Evolutionary conservation across 352 stramenopile genomes (phyloP), one percentile per base, ranked within the genome.

Genomic region (Pseudoperonospora humuli): DNA sequence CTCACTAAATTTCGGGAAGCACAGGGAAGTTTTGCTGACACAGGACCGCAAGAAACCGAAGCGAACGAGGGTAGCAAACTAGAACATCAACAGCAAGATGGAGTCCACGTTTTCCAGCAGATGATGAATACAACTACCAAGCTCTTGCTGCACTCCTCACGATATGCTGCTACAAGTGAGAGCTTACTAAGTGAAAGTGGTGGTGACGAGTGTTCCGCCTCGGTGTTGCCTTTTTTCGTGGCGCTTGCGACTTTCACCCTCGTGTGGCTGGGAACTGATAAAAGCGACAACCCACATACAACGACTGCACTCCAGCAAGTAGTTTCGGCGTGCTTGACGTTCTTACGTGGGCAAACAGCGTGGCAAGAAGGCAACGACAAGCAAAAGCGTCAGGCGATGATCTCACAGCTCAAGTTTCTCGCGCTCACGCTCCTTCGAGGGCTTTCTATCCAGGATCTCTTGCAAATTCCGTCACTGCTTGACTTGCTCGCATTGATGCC

Each of bases 1-100:
- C 65, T 99, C 31, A 79, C 88, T 9, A 93, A 93, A 59, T 97
- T 97, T 55, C 61, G 70, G 41, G 55, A 80, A 20, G 61, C 64
- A 14, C 63, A 65, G 40, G 45, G 38, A 3, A 33, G 15, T 41
- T 17, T 46, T 25, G 24, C 13, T n/a, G 42, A 34, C 14, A n/a
- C 52, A 34, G 44, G 39, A n/a, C 21, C 51, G 14, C 27, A 45
- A 26, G 37, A 63, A 37, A 26, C 9, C 14, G 38, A 40, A 39
- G 24, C 24, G 10, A 33, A 55, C 39, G 50, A 64, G 2, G 29
- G 31, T 13, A 50, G 5, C 33, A 45, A 60, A 18, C 25, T 50
- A 6, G 44, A 64, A 20, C 27, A 51, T 8, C 34, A 53, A 6
- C 41, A 60, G 26, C 23, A 46, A 40, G 45, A 61, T n/a, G 36